These are phyloP conservation scores for Trypanosoma vivax DNA, from an alignment of 208 protist genomes.

Conservation along the genomic window DNA sequence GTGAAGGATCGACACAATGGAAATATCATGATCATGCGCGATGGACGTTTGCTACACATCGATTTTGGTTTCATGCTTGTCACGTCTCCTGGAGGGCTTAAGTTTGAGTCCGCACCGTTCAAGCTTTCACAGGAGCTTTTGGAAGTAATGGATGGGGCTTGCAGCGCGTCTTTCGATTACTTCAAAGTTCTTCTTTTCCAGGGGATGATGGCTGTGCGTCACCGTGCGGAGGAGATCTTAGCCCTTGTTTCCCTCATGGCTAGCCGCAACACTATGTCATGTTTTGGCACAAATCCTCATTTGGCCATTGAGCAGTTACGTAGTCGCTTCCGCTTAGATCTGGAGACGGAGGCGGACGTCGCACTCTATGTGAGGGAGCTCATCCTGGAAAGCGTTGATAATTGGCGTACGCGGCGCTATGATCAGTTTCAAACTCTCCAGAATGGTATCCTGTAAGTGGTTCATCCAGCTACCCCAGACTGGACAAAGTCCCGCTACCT, in stretches of 20 bases:
- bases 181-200: conserved; percentile 87
- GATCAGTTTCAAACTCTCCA: conserved; percentile 90
- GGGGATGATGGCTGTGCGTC: conserved; percentile 62
- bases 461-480: too few species aligned
- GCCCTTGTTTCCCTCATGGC: conserved; percentile 82
- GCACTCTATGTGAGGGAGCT: conserved; percentile 79
- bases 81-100: conserved; percentile 93
- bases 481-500: too few species aligned
- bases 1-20: conserved; percentile 95
- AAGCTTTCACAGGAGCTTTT: conserved; percentile 91
- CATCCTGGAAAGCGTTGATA: conserved; percentile 85
- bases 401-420: conserved; percentile 89
- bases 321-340: conserved; percentile 75
- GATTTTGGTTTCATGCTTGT: conserved; percentile 97
- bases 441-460: conserved; percentile 87
- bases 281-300: conserved; percentile 69
- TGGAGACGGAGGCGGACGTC: conserved; percentile 77
- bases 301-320: conserved; percentile 62
- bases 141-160: conserved; percentile 84
- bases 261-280: conserved; percentile 80
- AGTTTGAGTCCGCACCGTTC: conserved; percentile 92
- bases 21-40: conserved; percentile 90
- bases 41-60: conserved; percentile 94
- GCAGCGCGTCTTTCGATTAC: conserved; percentile 77
- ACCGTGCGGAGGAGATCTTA: conserved; percentile 75